Percentiles rank a stretch among this genome's conserved stretches.
Evolutionary conservation across 495 filamentous ascomycete species (phyloP).

Genomic region (Neurospora sublineolata): DNA sequence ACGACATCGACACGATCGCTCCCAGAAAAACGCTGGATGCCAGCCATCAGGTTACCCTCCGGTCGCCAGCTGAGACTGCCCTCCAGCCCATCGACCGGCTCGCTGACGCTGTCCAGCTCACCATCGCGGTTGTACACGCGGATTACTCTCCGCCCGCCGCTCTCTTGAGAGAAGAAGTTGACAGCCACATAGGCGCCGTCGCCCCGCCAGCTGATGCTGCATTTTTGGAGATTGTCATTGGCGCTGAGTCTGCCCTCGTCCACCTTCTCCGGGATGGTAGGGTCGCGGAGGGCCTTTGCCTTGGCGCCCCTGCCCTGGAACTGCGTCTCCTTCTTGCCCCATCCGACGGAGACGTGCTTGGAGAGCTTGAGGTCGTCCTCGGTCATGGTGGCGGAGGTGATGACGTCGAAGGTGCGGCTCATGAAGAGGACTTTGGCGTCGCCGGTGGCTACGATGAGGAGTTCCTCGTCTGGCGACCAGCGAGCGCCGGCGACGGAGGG

Average conservation of each 20-base stretch:
- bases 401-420: slow-evolving; percentile 80
- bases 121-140: slow-evolving; percentile 87
- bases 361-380: slow-evolving; percentile 73
- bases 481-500: slow-evolving; percentile 78
- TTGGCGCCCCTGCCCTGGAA: slow-evolving; percentile 91
- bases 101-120: slow-evolving; percentile 77
- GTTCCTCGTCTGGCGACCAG: slow-evolving; percentile 93
- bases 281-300: slow-evolving; percentile 79
- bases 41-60: slow-evolving; percentile 76
- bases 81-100: slow-evolving; percentile 85
- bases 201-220: slow-evolving; percentile 81
- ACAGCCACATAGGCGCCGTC: slow-evolving; percentile 88
- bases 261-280: slow-evolving; percentile 86
- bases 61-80: slow-evolving; percentile 85
- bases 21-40: slow-evolving; percentile 51
- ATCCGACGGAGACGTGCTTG: slow-evolving; percentile 93
- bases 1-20: slow-evolving; percentile 62
- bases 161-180: slow-evolving; percentile 51
- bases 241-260: slow-evolving; percentile 69
- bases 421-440: slow-evolving; percentile 78
- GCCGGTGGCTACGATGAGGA: slow-evolving; percentile 69
- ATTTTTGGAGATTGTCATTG: slow-evolving; percentile 50
- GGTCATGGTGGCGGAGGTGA: slow-evolving; percentile 58
- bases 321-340: slow-evolving; percentile 97
- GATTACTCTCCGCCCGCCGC: slow-evolving; percentile 56